Evolutionary conservation across 148 eudicot genomes (phyloP).

Genomic region (Polygonum aviculare): DNA sequence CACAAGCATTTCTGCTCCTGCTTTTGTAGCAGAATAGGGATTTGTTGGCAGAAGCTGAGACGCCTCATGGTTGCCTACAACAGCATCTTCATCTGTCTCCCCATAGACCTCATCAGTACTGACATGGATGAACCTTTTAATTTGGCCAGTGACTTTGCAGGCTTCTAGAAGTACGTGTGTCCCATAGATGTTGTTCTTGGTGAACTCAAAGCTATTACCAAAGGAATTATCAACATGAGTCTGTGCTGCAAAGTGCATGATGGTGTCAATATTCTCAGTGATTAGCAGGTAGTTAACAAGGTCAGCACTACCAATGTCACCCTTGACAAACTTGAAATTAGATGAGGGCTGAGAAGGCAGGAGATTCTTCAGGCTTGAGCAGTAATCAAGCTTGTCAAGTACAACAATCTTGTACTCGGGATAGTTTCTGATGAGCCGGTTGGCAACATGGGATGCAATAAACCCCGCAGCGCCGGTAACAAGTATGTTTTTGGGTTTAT

Average conservation of each 20-base stretch:
- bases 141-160: constrained; percentile 21
- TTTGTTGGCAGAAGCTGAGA: constrained; percentile 84
- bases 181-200: constrained; percentile 19
- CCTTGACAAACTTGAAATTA: constrained; percentile 16
- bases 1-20: constrained; percentile 90
- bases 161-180: constrained; percentile 18
- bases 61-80: constrained; percentile 66
- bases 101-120: constrained; percentile 92
- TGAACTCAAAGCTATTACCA: constrained; percentile 14
- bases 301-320: constrained; percentile 15
- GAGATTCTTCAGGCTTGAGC: constrained; percentile 16
- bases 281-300: constrained; percentile 15
- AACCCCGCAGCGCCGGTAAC: constrained; percentile 15
- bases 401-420: constrained; percentile 15
- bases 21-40: constrained; percentile 85
- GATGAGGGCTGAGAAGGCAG: constrained; percentile 9
- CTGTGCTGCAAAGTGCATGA: constrained; percentile 17
- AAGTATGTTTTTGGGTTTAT: constrained; percentile 14
- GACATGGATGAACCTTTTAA: constrained; percentile 72
- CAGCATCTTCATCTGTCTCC: constrained; percentile 76
- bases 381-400: constrained; percentile 16
- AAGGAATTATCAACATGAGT: constrained; percentile 17
- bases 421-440: constrained; percentile 12
- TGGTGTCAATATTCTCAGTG: constrained; percentile 14
- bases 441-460: constrained; percentile 14